Percentiles rank a stretch among this genome's conserved stretches.
phyloP scores from a whole-genome alignment of 1,284 basidiomycete species.

The Mycena citricolor region DNA sequence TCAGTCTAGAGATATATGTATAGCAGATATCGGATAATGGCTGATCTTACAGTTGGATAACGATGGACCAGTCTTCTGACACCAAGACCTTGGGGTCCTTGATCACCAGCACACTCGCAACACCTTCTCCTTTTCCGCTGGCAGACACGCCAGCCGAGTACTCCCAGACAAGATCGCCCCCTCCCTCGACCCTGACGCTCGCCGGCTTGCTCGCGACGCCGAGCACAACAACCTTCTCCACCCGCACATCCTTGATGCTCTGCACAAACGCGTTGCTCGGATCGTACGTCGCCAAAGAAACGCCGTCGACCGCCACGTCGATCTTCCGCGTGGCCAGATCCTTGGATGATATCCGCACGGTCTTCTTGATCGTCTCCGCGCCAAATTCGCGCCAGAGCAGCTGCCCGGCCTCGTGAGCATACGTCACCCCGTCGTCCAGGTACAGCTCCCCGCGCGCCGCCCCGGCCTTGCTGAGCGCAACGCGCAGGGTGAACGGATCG shows the following conservation, averaged over 20 bases:
- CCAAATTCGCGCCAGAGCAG: conserved; percentile 80
- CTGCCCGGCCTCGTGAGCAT: conserved; percentile 74
- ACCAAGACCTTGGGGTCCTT: conserved; percentile 79
- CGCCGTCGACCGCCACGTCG: conserved; percentile 50
- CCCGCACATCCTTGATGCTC: conserved; percentile 64
- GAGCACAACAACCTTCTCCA: conserved; percentile 80
- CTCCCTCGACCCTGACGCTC: conserved; percentile 56
- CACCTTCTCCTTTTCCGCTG: conserved; percentile 54
- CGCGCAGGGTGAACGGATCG: conserved; percentile 92
- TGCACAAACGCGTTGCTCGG: conserved; percentile 68
- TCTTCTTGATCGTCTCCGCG: conserved; percentile 49
- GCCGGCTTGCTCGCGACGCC: conserved; percentile 68
- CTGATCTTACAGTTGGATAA: conserved; percentile 30
- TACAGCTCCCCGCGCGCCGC: conserved; percentile 85
- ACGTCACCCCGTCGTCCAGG: conserved; percentile 93
- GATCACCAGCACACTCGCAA: conserved; percentile 65
- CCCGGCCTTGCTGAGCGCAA: conserved; percentile 73
- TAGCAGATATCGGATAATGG: too few relatives aligned
- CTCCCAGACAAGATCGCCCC: conserved; percentile 56
- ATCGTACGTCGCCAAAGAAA: conserved; percentile 47
- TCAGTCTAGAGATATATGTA: too few relatives aligned
- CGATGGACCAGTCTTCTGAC: conserved; percentile 70
- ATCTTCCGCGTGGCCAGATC: conserved; percentile 52
- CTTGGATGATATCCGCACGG: conserved; percentile 49
- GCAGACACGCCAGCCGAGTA: conserved; percentile 51